Conservation (phyloP, 2,329 filamentous ascomycete species). For the Colletotrichum godetiae region DNA sequence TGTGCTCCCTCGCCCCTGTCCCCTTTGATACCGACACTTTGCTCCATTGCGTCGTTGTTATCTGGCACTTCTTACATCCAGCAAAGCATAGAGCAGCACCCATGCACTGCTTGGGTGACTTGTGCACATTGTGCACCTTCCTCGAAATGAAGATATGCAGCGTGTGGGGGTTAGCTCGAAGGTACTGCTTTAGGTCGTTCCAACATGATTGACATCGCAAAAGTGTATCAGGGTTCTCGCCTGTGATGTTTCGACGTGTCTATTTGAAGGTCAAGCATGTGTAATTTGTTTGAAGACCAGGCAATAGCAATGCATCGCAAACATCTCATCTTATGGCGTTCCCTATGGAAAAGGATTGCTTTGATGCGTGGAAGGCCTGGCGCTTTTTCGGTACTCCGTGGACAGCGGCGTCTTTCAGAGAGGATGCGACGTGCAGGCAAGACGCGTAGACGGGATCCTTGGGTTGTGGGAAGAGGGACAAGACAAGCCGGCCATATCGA, state of each 20-base stretch:
- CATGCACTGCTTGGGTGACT: not conserved
- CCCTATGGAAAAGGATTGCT: not conserved
- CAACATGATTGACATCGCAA: conserved; percentile 25
- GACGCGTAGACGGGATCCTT: conserved; percentile 10
- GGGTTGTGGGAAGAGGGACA: conserved; percentile 19
- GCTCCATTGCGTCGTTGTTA: not conserved
- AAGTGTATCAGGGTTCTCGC: conserved; percentile 17
- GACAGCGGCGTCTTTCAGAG: not conserved
- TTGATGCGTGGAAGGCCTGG: not conserved
- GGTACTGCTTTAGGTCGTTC: conserved; percentile 11
- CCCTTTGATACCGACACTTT: not conserved
- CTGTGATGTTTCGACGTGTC: conserved; percentile 3
- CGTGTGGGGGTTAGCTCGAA: conserved; percentile 21
- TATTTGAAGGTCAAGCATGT: conserved; percentile 7
- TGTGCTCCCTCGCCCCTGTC: not conserved
- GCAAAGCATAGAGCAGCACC: not conserved
- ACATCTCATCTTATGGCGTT: not conserved
- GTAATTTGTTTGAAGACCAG: not conserved
- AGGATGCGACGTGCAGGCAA: not conserved
- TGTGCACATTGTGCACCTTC: conserved; percentile 12
- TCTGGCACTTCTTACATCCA: not conserved
- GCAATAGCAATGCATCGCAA: not conserved
- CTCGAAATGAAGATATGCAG: conserved; percentile 22
- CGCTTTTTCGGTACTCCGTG: not conserved
- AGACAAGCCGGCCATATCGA: conserved; percentile 2